These are phyloP conservation scores for Fraxinus floribunda DNA, from an alignment of 305 asterid species.

Conservation along the genomic window DNA sequence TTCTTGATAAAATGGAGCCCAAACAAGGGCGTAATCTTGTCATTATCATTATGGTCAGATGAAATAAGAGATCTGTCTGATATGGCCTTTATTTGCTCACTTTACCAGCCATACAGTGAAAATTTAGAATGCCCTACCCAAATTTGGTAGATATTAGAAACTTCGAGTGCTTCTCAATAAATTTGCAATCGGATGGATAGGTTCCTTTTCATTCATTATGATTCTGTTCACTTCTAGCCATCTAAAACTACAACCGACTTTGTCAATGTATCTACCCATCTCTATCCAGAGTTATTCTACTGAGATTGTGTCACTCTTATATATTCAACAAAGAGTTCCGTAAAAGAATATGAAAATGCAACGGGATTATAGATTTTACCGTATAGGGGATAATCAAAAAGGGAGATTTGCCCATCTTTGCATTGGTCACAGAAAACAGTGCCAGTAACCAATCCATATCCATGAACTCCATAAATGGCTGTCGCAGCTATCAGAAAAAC, in stretches of 20 bases:
- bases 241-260: not conserved
- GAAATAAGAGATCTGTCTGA: no score
- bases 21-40: no score
- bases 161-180: not conserved
- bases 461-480: constrained; percentile 46
- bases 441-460: constrained; percentile 63
- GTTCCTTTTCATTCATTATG: not conserved
- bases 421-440: constrained; percentile 95
- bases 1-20: no score
- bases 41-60: no score
- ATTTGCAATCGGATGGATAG: not conserved
- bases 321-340: not conserved
- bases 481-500: constrained; percentile 46
- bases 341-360: not conserved
- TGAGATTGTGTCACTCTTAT: not conserved
- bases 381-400: constrained; percentile 68
- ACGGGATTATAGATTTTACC: constrained; percentile 37
- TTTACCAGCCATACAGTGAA: no score
- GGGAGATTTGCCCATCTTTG: constrained; percentile 76
- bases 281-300: not conserved
- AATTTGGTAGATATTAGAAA: not conserved
- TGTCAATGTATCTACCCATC: not conserved
- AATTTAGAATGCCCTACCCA: not conserved
- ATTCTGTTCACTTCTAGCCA: not conserved
- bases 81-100: not conserved